Percentiles rank a stretch among this genome's conserved stretches.
phyloP scores from a whole-genome alignment of 371 early-diverging fungal genomes.

The Apophysomyces sp. region DNA sequence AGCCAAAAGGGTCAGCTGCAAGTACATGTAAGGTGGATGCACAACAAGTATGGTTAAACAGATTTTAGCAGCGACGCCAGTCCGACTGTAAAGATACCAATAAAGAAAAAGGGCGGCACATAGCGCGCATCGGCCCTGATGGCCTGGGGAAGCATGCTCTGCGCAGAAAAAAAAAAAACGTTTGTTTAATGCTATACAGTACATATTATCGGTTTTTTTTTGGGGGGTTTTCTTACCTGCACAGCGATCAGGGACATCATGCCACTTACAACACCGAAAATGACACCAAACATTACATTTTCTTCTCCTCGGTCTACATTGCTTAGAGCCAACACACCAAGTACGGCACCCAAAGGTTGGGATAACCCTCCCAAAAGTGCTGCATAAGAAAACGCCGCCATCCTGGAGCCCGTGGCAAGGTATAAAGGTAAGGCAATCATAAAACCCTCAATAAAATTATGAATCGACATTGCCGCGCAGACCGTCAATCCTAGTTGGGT shows the following conservation, averaged over 20 bases:
- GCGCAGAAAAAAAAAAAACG: not conserved
- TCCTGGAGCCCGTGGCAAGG: slow-evolving; percentile 60
- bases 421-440: slow-evolving; percentile 76
- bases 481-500: slow-evolving; percentile 68
- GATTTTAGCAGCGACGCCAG: slow-evolving; percentile 40
- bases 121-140: slow-evolving; percentile 48
- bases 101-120: slow-evolving; percentile 56
- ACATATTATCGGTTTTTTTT: not conserved
- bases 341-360: slow-evolving; percentile 62
- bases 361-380: slow-evolving; percentile 67
- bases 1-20: slow-evolving; percentile 11
- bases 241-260: slow-evolving; percentile 72
- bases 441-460: slow-evolving; percentile 83
- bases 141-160: slow-evolving; percentile 58
- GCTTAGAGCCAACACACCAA: slow-evolving; percentile 51
- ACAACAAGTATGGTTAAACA: slow-evolving; percentile 15
- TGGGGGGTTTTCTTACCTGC: slow-evolving; percentile 23
- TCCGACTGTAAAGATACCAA: slow-evolving; percentile 57
- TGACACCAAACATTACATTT: slow-evolving; percentile 48
- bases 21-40: slow-evolving; percentile 11
- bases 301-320: slow-evolving; percentile 41
- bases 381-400: slow-evolving; percentile 62
- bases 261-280: slow-evolving; percentile 61
- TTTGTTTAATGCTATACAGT: not conserved
- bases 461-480: slow-evolving; percentile 71